A percentile compares a stretch with the other conserved stretches of the same genome.
Evolutionary conservation across 192 early-diverging fungal species (phyloP).

Genomic region (Coemansia sp.): DNA sequence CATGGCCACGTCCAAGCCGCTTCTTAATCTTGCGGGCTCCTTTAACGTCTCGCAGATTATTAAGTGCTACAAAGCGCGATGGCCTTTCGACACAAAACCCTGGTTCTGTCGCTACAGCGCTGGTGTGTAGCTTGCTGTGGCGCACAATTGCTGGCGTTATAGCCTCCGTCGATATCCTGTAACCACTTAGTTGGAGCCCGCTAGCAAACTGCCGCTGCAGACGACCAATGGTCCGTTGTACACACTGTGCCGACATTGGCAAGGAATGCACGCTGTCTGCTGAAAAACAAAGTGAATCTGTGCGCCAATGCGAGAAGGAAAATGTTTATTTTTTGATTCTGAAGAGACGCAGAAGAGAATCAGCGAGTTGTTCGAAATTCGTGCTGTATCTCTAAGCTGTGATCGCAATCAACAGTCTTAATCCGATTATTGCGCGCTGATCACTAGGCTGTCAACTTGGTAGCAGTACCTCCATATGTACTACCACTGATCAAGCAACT

Average conservation of each 20-base stretch:
- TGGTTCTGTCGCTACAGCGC: neutral
- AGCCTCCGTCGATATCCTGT: neutral
- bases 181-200: constrained; percentile 7
- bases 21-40: constrained; percentile 50
- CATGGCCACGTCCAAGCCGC: constrained; percentile 79
- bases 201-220: constrained; percentile 19
- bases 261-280: neutral
- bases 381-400: neutral
- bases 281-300: neutral
- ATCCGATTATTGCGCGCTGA: neutral
- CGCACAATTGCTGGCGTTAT: neutral
- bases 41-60: constrained; percentile 39
- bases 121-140: constrained; percentile 17
- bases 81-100: constrained; percentile 20
- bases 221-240: neutral
- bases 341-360: neutral
- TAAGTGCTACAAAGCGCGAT: constrained; percentile 23
- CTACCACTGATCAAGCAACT: constrained; percentile 24
- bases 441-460: neutral
- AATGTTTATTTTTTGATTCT: neutral
- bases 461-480: neutral
- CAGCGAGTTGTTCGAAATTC: neutral
- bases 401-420: neutral
- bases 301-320: neutral
- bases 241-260: constrained; percentile 4